Base-by-base conservation (phyloP, 768 basidiomycete genomes). In the Chiua virens region DNA sequence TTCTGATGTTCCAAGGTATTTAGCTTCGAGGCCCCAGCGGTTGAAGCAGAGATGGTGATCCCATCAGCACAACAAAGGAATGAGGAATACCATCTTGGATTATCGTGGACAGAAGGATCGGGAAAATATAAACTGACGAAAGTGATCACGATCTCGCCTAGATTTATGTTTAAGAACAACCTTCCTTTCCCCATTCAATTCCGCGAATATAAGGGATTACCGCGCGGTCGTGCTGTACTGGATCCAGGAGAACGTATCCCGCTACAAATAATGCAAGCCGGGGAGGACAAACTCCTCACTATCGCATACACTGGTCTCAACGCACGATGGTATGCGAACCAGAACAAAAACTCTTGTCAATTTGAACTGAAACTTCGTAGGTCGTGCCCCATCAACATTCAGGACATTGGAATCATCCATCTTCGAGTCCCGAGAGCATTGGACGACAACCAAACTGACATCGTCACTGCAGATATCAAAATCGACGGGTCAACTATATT, bases 91-190 rank as follows among this genome's bases (percentile, higher is more conserved):
- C 89, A 94, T 64, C 69, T 91, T 41, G 97, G 96, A 2, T 60
- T 99, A 35, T 95, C 93, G 5, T 98, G 95, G 83, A 79, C 81
- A 17, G 94, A 96, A 69, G 97, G 95, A 2, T 74, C 86, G n/a
- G 97, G 97, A 32, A 98, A 97, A 75, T 98, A 98, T 69, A 98
- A 98, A 65, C 74, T 98, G 30, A 88, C 87, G 23, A 98, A 98
- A 72, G 87, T 98, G 58, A 85, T 99, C 57, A 95, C 90, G 0
- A 73, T 98, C 34, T 78, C 89, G 8, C 97, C 97, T 23, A 83
- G 97, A 41, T 98, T 94, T 74, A 73, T 98, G 55, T 69, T 98
- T 58, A 89, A 86, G 69, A 99, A 98, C 70, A 79, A 83, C 53
- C 77, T 93, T 34, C 55, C 74, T 5, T 80, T 82, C 44, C 62